Base-by-base conservation (phyloP, 805 yeast species). In the Lipomyces chichibuensis region DNA sequence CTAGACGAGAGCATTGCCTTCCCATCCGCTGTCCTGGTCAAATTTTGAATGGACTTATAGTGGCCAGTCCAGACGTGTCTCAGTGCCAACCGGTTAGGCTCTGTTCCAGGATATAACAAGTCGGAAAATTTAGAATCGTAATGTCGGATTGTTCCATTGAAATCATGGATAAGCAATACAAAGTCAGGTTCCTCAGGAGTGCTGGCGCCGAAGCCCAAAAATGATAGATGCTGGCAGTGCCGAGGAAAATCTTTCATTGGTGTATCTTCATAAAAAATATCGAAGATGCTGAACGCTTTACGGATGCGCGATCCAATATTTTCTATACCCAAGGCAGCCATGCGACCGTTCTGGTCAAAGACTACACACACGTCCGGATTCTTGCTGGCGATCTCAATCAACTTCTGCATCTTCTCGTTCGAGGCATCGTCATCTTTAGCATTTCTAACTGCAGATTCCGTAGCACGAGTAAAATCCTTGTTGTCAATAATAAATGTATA, bases 41-140 rank as follows among this genome's bases (percentile, higher is more conserved):
- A 76, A 59, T 82, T 83, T 71, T 85, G 86, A 27, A 93, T 87
- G 0, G 97, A 90, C 74, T 92, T 92, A 64, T 86, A 84, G 75
- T 92, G 97, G 0, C 98, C 98, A 1, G 96, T 91, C 63, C 88
- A 85, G 71, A 89, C 87, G 69, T 87, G 83, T 29, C 81, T 79
- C 9, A 87, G 70, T 4, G 20, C 32, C 17, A 71, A 37, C 14
- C 75, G 67, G 37, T 53, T 37, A 3, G 57, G 46, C 32, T 46
- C 59, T 8, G 59, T n/a, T 5, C 59, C 69, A 0, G 72, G 59
- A 39, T 61, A 65, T 7, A 74, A 65, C 3, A 73, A 60, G 33
- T 59, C 33, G 63, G 66, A 37, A 72, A 77, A 46, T 62, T 78
- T 39, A 56, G 74, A 39, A 64, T 72, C 66, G 77, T 74, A 23